phyloP scores from a whole-genome alignment of 2,329 filamentous ascomycete genomes.

The Beauveria rudraprayagi region DNA sequence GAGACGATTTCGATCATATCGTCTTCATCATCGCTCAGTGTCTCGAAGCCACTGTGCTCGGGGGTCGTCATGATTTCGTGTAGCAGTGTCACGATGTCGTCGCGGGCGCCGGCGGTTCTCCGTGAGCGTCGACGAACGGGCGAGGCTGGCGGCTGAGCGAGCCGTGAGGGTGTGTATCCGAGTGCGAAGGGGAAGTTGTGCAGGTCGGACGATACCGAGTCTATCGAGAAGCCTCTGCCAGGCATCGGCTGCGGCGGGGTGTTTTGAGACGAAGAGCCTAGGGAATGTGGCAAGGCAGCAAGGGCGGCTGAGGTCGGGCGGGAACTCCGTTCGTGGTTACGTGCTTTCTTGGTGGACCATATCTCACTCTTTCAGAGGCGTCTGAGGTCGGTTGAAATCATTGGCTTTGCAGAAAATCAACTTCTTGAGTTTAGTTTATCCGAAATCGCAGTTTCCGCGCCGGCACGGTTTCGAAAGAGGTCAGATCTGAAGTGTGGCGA shows the following conservation, averaged over 20 bases:
- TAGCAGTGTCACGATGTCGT: neutral
- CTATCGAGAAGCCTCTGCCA: neutral
- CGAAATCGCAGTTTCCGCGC: neutral
- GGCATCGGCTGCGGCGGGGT: slow-evolving; percentile 1
- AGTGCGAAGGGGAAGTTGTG: neutral
- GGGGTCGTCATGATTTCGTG: neutral
- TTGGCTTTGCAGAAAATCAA: neutral
- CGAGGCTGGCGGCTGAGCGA: neutral
- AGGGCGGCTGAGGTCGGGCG: neutral
- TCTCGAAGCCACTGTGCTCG: neutral
- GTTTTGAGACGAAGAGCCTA: neutral
- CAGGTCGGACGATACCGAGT: neutral
- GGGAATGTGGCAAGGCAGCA: neutral
- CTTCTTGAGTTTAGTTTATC: neutral
- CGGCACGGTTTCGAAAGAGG: neutral
- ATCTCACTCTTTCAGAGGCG: neutral
- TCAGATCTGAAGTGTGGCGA: neutral
- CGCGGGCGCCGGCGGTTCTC: neutral
- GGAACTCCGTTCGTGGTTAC: neutral
- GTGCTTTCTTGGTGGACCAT: neutral
- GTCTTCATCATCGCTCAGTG: slow-evolving; percentile 19
- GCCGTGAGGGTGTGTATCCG: neutral
- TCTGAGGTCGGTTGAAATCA: neutral
- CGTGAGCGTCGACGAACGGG: neutral
- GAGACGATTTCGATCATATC: slow-evolving; percentile 27